Evolutionary conservation across 176 grass and related monocot species (phyloP).

Genomic region (Otatea glauca): DNA sequence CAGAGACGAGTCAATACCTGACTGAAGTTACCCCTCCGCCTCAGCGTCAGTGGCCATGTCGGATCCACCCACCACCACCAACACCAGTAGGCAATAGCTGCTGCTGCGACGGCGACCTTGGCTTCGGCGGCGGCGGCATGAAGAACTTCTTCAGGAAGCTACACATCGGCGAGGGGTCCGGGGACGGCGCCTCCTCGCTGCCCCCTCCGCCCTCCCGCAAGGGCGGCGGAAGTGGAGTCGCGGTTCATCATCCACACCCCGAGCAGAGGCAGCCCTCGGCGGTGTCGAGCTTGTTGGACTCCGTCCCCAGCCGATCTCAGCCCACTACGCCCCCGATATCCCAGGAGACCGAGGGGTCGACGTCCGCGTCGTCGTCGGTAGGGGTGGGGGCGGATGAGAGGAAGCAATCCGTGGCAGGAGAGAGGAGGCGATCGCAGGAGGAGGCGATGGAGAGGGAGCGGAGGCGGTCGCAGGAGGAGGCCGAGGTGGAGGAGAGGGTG

Average conservation of each 20-base stretch:
- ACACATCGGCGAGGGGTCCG: constrained; percentile 71
- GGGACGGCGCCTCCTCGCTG: constrained; percentile 42
- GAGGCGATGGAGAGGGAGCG: constrained; percentile 29
- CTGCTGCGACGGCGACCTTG: constrained; percentile 27
- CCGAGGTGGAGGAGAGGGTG: constrained; percentile 71
- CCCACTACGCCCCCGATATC: constrained; percentile 36
- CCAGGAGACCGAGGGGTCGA: constrained; percentile 21
- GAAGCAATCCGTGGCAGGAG: constrained; percentile 14
- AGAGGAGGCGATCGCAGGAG: constrained; percentile 38
- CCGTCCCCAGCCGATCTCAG: constrained; percentile 49
- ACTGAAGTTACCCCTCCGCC: constrained; percentile 42
- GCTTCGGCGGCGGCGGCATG: constrained; percentile 53
- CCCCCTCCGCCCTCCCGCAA: constrained; percentile 47
- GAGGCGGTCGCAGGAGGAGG: constrained; percentile 39
- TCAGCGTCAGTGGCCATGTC: constrained; percentile 68
- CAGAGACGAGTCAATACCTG: constrained; percentile 52
- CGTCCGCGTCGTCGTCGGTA: constrained; percentile 40
- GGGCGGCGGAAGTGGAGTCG: constrained; percentile 4
- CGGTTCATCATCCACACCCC: constrained; percentile 34
- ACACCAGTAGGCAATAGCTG: constrained; percentile 48
- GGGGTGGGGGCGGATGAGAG: constrained; percentile 17
- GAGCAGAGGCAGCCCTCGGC: constrained; percentile 58
- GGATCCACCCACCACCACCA: constrained; percentile 69
- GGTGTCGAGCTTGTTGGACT: constrained; percentile 77
- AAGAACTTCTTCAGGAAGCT: constrained; percentile 99